phyloP scores from a whole-genome alignment of 2,329 filamentous ascomycete species.

The Phialophora tarda region DNA sequence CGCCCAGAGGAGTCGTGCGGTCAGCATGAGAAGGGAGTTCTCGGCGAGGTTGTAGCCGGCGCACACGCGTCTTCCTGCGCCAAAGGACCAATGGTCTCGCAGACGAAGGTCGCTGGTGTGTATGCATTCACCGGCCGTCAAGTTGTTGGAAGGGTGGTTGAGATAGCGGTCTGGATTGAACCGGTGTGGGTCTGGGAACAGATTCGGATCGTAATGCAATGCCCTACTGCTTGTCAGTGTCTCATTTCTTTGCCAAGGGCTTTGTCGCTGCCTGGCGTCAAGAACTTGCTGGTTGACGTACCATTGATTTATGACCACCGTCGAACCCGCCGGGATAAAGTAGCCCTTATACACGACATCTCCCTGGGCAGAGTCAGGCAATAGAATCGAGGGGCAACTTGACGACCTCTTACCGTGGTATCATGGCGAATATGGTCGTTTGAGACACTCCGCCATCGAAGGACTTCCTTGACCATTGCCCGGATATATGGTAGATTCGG shows the following conservation, averaged over 20 bases:
- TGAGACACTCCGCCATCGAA: slow-evolving; percentile 42
- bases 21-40: slow-evolving; percentile 55
- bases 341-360: slow-evolving; percentile 45
- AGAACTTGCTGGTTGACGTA: background rate
- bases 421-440: slow-evolving; percentile 40
- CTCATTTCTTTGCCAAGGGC: background rate
- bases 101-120: slow-evolving; percentile 8
- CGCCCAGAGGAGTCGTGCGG: slow-evolving; percentile 46
- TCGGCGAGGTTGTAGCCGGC: slow-evolving; percentile 59
- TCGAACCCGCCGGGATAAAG: slow-evolving; percentile 45
- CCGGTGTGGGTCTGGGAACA: slow-evolving; percentile 38
- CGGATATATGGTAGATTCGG: slow-evolving; percentile 41
- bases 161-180: slow-evolving; percentile 46
- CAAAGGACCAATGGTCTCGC: slow-evolving; percentile 19
- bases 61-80: slow-evolving; percentile 52
- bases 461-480: slow-evolving; percentile 42
- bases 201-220: slow-evolving; percentile 52
- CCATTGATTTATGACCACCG: slow-evolving; percentile 47
- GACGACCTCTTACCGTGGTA: slow-evolving; percentile 10
- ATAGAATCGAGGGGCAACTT: background rate
- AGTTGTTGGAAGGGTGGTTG: slow-evolving; percentile 1
- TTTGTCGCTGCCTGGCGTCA: background rate
- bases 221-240: slow-evolving; percentile 37
- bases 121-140: slow-evolving; percentile 40
- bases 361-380: slow-evolving; percentile 31